Evolutionary conservation across 306 rosid species (phyloP), one percentile per base, ranked within the genome.

Genomic region (Castanea crenata): DNA sequence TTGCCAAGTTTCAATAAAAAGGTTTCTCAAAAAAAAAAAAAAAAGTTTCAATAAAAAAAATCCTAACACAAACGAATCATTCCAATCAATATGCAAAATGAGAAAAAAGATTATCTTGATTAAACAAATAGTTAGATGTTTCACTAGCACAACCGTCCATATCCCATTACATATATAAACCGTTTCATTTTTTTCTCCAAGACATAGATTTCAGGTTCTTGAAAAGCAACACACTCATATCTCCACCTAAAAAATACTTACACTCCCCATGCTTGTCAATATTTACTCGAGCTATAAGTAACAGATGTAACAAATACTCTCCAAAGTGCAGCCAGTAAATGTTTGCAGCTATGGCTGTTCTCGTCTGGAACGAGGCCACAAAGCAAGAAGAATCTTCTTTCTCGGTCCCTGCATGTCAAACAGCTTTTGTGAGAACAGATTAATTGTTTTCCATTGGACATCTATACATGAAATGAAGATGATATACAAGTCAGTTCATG

Each of bases 381-480:
- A 83, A 25, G 92, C 89, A 27, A 79, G 91, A 29, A 89, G 87
- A 71, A 90, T 90, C 86, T 90, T 90, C 81, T 88, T 90, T 78
- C 92, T 90, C 6, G 94, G 94, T 83, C 94, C 94, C 94, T 90
- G 89, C 81, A 78, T 55, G 32, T 69, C 46, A 79, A 59, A 77
- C 52, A 73, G 75, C 69, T 58, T 46, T 27, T 29, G 29, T 82
- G 34, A 78, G 79, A 74, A 57, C 6, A 44, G 23, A 31, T 15
- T 59, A 32, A 15, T 31, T n/a, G 34, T 12, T 49, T 49, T 49
- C 16, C 54, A 18, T 9, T 7, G 21, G 69, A 14, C 34, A 54
- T 32, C 34, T 34, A 8, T 32, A 15, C 29, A 41, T 67, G n/a
- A 15, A 25, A 25, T 14, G 15, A 15, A 18, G 55, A 23, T 13